Base-by-base conservation (phyloP, 1,139 yeast genomes). In the Hansenula sp. region DNA sequence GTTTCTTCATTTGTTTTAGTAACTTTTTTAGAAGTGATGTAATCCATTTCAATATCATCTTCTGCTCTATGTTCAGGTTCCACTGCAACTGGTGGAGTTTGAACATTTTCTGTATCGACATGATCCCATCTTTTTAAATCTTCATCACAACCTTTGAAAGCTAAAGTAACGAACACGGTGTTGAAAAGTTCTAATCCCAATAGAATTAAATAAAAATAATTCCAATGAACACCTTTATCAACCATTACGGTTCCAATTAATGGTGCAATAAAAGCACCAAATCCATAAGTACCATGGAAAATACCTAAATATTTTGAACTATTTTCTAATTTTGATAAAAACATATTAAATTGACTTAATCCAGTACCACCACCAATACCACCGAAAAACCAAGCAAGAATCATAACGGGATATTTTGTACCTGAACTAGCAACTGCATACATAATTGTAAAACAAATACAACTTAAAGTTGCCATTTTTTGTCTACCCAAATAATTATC, bases 221-320 rank as follows among this genome's bases (percentile, higher is more conserved):
- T 66, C 88, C 88, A 81, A 37, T 48, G 50, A 9, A 71, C 55
- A 2, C 79, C 81, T 1, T 57, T 48, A 31, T 68, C 64, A 25
- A 44, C 44, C 66, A 79, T 68, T 11, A 73, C 62, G 0, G 85
- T 79, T 8, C 78, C 80, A 11, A 77, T 59, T 21, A 80, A 57
- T 1, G 88, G 88, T 4, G 82, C 68, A 1, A 77, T 46, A 4
- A 79, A 73, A 2, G 85, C 87, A 3, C 87, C 88, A 1, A 74
- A 44, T 1, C 88, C 88, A 55, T 81, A 81, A 14, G 65, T 57
- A 0, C 82, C 85, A 58, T 81, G 87, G 47, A 70, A 66, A 27
- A 65, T 60, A 0, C 85, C 79, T 42, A 80, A 59, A 41, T 72
- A 70, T 32, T 65, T 69, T 14, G 78, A 67, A 30, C 73, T 68